phyloP scores from a whole-genome alignment of 257 asterid species.

The Solanum etuberosum region DNA sequence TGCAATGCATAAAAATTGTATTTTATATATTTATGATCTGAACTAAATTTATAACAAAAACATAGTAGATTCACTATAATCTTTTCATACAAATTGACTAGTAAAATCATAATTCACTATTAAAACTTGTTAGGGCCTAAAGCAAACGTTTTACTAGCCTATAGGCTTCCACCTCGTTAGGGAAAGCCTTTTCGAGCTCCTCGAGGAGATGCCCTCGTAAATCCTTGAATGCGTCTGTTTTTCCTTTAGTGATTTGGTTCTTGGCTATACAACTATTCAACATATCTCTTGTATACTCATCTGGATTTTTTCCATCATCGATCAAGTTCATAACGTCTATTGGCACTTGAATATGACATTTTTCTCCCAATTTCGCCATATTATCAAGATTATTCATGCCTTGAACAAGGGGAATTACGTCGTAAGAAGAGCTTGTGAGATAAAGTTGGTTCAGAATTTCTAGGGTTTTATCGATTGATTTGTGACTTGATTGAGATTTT shows the following conservation, averaged over 20 bases:
- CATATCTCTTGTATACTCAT: background rate
- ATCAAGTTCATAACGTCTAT: too few species aligned
- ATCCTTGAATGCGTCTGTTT: slow-evolving; percentile 65
- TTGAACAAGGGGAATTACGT: too few species aligned
- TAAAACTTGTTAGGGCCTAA: background rate
- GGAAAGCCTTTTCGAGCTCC: slow-evolving; percentile 68
- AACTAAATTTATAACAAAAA: background rate
- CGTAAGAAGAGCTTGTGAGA: background rate
- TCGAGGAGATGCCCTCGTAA: slow-evolving; percentile 41
- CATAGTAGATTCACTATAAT: background rate
- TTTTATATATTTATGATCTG: background rate
- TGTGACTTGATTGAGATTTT: background rate
- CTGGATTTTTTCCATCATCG: background rate
- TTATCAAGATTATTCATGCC: background rate
- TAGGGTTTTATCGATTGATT: too few species aligned
- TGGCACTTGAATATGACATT: background rate
- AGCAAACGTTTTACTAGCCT: too few species aligned
- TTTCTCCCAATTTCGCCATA: background rate
- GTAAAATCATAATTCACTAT: too few species aligned
- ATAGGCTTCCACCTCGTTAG: slow-evolving; percentile 37
- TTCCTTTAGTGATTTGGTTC: slow-evolving; percentile 84
- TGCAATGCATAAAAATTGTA: too few species aligned
- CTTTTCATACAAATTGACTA: background rate
- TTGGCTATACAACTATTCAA: slow-evolving; percentile 42
- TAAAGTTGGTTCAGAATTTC: too few species aligned